Evolutionary conservation across 2,329 filamentous ascomycete species (phyloP).

Genomic region (Geosmithia putterillii): DNA sequence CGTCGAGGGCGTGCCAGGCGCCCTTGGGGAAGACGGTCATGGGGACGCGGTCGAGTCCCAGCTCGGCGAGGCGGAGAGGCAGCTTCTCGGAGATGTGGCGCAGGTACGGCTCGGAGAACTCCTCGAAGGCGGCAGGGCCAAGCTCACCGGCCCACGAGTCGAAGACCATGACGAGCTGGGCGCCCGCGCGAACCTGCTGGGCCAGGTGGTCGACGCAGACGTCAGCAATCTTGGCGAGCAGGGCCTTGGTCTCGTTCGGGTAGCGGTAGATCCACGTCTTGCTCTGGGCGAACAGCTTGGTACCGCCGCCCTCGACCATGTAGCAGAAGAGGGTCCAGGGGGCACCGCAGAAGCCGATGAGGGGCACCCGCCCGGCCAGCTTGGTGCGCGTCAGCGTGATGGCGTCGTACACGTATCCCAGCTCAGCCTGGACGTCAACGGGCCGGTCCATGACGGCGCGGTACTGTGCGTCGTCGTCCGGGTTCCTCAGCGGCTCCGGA

Average conservation of each 20-base stretch:
- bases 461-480: constrained; percentile 74
- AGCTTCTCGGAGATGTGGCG: constrained; percentile 72
- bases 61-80: constrained; percentile 58
- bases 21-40: constrained; percentile 99
- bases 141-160: constrained; percentile 97
- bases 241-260: constrained; percentile 61
- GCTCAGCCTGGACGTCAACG: constrained; percentile 73
- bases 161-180: constrained; percentile 93
- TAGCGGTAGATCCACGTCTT: constrained; percentile 98
- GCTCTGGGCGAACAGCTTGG: constrained; percentile 83
- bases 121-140: constrained; percentile 68
- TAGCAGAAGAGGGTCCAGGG: constrained; percentile 97
- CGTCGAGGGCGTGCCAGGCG: constrained; percentile 87
- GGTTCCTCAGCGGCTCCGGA: constrained; percentile 67
- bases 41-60: constrained; percentile 69
- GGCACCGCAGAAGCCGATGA: constrained; percentile 94
- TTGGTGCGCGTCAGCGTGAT: constrained; percentile 86
- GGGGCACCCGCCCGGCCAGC: constrained; percentile 73
- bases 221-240: constrained; percentile 85
- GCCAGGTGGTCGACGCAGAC: constrained; percentile 92
- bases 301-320: constrained; percentile 97
- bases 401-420: constrained; percentile 92
- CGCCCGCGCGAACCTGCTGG: constrained; percentile 82
- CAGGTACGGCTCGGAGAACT: constrained; percentile 79
- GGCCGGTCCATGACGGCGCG: constrained; percentile 59